Percentiles rank a stretch among this genome's conserved stretches.
phyloP scores from a whole-genome alignment of 768 basidiomycete genomes.

The Phallus indusiatus region DNA sequence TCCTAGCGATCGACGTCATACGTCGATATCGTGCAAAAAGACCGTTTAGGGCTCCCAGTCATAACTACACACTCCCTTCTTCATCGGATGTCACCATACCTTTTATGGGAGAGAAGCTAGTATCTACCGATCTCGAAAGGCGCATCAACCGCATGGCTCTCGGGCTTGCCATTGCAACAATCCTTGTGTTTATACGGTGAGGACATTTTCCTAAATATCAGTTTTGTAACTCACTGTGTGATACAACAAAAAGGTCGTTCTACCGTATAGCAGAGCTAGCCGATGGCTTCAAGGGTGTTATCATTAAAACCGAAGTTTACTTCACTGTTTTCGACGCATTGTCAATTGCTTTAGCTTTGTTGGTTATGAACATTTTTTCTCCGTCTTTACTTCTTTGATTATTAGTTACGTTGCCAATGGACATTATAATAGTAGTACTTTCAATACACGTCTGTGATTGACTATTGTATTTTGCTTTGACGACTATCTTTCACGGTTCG shows the following conservation, averaged over 20 bases:
- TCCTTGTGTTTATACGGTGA: slow-evolving; percentile 42
- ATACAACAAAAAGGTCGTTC: background rate
- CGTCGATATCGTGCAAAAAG: slow-evolving; percentile 23
- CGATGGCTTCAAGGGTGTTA: slow-evolving; percentile 1
- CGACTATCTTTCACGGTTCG: background rate
- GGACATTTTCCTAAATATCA: slow-evolving; percentile 8
- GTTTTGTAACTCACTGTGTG: background rate
- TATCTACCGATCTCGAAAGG: background rate
- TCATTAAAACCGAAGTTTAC: background rate
- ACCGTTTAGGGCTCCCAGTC: slow-evolving; percentile 5
- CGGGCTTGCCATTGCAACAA: slow-evolving; percentile 18
- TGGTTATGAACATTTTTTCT: slow-evolving; percentile 35
- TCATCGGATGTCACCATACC: background rate
- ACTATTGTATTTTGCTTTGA: no score
- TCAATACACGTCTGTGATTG: no score
- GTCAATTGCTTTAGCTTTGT: slow-evolving; percentile 38
- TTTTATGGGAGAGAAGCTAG: background rate
- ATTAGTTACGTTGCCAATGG: background rate
- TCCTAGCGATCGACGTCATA: slow-evolving; percentile 37
- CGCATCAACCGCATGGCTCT: slow-evolving; percentile 15
- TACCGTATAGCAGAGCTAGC: slow-evolving; percentile 3
- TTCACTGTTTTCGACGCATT: slow-evolving; percentile 34
- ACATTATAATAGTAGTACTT: no score
- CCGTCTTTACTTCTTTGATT: slow-evolving; percentile 30
- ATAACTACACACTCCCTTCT: background rate